Conservation (phyloP, 2,329 filamentous ascomycete genomes). For the Exophiala calicioides region DNA sequence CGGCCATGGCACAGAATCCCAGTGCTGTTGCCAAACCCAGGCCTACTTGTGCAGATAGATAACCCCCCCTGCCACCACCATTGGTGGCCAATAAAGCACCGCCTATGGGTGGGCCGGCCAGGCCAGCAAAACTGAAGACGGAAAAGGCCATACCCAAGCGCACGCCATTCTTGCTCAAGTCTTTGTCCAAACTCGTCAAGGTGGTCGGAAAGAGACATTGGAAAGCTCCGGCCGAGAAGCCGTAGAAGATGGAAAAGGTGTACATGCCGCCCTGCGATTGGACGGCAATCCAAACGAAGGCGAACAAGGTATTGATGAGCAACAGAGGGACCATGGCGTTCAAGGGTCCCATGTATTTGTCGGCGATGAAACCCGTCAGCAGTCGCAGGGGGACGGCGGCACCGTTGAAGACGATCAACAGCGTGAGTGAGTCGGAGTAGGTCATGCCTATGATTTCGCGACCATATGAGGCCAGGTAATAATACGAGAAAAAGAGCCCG, state of each 20-base stretch:
- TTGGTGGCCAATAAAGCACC: conserved; percentile 53
- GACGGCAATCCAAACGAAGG: conserved; percentile 63
- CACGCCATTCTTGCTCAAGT: conserved; percentile 56
- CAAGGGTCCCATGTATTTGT: conserved; percentile 57
- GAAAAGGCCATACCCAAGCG: conserved; percentile 59
- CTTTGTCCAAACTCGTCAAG: conserved; percentile 56
- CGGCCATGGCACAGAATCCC: conserved; percentile 47
- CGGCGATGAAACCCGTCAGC: conserved; percentile 58
- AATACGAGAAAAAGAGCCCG: conserved; percentile 26
- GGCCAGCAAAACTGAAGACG: conserved; percentile 52
- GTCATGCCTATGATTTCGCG: conserved; percentile 50
- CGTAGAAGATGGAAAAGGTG: conserved; percentile 64
- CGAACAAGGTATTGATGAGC: conserved; percentile 43
- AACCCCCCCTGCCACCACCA: conserved; percentile 37
- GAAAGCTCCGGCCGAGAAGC: conserved; percentile 63
- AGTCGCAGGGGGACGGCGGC: conserved; percentile 59
- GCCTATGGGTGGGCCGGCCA: conserved; percentile 58
- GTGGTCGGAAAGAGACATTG: conserved; percentile 68
- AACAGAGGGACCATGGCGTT: conserved; percentile 61
- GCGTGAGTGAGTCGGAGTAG: conserved; percentile 50
- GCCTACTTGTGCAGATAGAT: conserved; percentile 40
- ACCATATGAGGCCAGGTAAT: conserved; percentile 23
- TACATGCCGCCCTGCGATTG: conserved; percentile 55
- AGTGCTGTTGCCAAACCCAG: conserved; percentile 56
- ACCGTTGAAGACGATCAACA: conserved; percentile 62